Percentiles rank a stretch among this genome's conserved stretches.
Evolutionary conservation across 305 asterid species (phyloP).

Genomic region (Solanum hybrid): DNA sequence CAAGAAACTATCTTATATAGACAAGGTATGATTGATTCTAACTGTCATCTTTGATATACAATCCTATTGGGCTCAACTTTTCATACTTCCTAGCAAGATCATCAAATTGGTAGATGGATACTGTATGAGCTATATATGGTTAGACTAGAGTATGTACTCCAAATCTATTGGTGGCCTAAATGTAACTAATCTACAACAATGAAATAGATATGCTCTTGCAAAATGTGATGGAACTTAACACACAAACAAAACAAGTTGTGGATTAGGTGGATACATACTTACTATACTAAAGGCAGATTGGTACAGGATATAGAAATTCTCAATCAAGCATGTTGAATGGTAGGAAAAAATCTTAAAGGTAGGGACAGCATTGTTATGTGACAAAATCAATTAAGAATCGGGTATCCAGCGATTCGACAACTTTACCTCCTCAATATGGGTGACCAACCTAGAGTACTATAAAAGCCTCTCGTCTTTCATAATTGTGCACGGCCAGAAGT

Average conservation of each 20-base stretch:
- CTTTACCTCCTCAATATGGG: too few species aligned
- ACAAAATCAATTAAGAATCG: too few species aligned
- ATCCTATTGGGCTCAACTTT: too few species aligned
- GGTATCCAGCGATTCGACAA: too few species aligned
- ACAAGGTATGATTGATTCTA: too few species aligned
- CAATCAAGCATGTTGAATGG: background rate
- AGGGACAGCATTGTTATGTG: background rate
- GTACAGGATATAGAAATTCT: background rate
- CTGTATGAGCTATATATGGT: background rate
- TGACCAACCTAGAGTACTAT: too few species aligned
- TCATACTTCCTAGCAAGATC: too few species aligned
- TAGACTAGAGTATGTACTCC: background rate
- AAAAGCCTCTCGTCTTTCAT: too few species aligned
- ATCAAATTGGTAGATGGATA: too few species aligned
- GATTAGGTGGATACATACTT: background rate
- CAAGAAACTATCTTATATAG: too few species aligned
- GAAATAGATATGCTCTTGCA: background rate
- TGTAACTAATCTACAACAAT: background rate
- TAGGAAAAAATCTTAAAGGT: background rate
- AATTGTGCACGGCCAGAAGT: too few species aligned
- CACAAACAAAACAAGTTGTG: background rate
- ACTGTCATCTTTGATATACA: too few species aligned
- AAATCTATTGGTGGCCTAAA: background rate
- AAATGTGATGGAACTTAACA: background rate
- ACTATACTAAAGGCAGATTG: background rate